These are phyloP conservation scores for Boletellus sp. DNA, from an alignment of 1,284 basidiomycete genomes.

Conservation along the genomic window DNA sequence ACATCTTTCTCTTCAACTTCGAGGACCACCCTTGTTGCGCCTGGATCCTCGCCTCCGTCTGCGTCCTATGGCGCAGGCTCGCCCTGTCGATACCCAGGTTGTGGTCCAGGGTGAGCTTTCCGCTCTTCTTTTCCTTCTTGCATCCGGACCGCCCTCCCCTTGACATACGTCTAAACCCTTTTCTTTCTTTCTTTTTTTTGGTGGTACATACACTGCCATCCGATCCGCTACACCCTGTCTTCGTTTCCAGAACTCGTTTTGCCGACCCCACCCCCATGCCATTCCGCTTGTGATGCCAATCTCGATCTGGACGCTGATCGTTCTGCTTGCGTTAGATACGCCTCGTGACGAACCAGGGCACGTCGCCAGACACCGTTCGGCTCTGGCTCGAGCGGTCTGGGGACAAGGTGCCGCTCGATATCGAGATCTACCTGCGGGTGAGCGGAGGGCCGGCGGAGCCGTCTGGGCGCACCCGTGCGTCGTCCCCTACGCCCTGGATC, in stretches of 20 bases:
- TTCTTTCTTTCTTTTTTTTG: too few relatives aligned
- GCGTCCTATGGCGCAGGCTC: slow-evolving; percentile 57
- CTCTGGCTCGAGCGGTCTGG: slow-evolving; percentile 78
- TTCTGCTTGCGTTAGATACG: slow-evolving; percentile 49
- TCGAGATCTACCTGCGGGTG: slow-evolving; percentile 69
- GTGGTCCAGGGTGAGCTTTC: slow-evolving; percentile 74
- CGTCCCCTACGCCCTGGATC: slow-evolving; percentile 40
- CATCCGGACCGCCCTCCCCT: too few relatives aligned
- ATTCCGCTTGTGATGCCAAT: slow-evolving; percentile 8
- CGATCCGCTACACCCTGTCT: not conserved
- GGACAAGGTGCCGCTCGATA: slow-evolving; percentile 61
- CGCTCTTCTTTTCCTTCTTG: too few relatives aligned
- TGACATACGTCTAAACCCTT: too few relatives aligned
- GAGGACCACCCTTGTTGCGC: slow-evolving; percentile 64
- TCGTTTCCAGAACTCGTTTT: slow-evolving; percentile 4
- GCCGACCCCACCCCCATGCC: slow-evolving; percentile 4
- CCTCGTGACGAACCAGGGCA: slow-evolving; percentile 61
- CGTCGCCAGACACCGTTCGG: slow-evolving; percentile 72
- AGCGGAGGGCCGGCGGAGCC: slow-evolving; percentile 29
- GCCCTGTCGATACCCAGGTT: slow-evolving; percentile 60
- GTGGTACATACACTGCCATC: too few relatives aligned
- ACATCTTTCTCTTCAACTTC: slow-evolving; percentile 64
- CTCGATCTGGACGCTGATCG: slow-evolving; percentile 1
- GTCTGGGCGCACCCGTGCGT: slow-evolving; percentile 27
- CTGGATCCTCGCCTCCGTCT: slow-evolving; percentile 68